Conservation (phyloP, 768 basidiomycete genomes). For the Suillus subaureus region DNA sequence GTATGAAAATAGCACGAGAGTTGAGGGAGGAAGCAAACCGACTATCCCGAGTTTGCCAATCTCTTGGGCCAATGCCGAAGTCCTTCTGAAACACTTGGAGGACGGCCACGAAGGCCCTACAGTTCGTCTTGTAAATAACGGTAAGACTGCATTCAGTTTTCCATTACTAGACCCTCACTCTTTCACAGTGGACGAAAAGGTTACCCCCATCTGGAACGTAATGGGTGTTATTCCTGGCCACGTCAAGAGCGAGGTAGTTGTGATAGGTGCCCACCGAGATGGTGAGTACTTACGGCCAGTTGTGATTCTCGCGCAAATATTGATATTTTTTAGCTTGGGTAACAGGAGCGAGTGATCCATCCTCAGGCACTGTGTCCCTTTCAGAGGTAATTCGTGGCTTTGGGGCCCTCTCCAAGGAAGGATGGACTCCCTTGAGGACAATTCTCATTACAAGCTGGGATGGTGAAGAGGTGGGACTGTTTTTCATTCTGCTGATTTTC, state of each 20-base stretch:
- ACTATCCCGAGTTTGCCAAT: slow-evolving; percentile 66
- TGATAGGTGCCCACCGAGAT: slow-evolving; percentile 77
- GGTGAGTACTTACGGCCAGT: slow-evolving; percentile 36
- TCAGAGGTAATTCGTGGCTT: slow-evolving; percentile 79
- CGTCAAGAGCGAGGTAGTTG: slow-evolving; percentile 64
- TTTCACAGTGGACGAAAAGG: slow-evolving; percentile 46
- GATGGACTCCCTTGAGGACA: slow-evolving; percentile 85
- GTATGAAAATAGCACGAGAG: slow-evolving; percentile 64
- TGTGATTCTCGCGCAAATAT: background rate
- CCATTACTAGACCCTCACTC: background rate
- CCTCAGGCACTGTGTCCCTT: slow-evolving; percentile 77
- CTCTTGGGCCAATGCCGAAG: slow-evolving; percentile 64
- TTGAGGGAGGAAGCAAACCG: slow-evolving; percentile 50
- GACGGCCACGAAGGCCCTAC: slow-evolving; percentile 45
- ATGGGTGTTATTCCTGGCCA: slow-evolving; percentile 67
- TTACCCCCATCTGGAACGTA: slow-evolving; percentile 74
- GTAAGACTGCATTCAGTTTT: slow-evolving; percentile 28
- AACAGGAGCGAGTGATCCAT: slow-evolving; percentile 78
- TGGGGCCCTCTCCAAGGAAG: slow-evolving; percentile 63
- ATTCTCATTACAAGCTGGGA: slow-evolving; percentile 78
- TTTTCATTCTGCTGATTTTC: background rate
- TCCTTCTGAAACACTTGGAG: slow-evolving; percentile 51
- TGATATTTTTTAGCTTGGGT: slow-evolving; percentile 21
- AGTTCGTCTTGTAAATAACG: slow-evolving; percentile 61
- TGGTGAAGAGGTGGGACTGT: slow-evolving; percentile 56